A percentile compares a stretch with the other conserved stretches of the same genome.
Evolutionary conservation across 306 rosid species (phyloP).

Genomic region (cucumber (Cucumis sativus)): DNA sequence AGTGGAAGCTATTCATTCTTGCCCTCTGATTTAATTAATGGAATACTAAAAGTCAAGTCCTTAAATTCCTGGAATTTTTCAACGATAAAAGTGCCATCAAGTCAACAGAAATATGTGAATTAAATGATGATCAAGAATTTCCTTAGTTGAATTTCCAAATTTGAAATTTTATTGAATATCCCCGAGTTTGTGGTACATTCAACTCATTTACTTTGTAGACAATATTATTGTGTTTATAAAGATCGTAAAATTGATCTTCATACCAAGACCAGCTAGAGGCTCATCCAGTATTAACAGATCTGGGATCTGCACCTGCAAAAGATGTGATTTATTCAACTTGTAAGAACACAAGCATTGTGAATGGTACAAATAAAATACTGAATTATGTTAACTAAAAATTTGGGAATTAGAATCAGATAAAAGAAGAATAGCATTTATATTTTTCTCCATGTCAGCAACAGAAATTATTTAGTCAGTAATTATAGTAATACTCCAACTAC

Average conservation of each 20-base stretch:
- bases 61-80: not conserved
- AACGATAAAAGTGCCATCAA: not conserved
- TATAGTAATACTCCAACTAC: not conserved
- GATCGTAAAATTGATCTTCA: slow-evolving; percentile 11
- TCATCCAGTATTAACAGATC: slow-evolving; percentile 88
- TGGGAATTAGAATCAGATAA: not conserved
- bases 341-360: not conserved
- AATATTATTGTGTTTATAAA: not conserved
- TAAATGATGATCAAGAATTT: not conserved
- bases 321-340: not conserved
- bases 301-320: slow-evolving; percentile 74
- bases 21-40: not conserved
- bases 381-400: not conserved
- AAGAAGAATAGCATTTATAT: not conserved
- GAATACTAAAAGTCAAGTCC: not conserved
- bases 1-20: not conserved
- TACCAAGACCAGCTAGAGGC: slow-evolving; percentile 98
- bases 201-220: not conserved
- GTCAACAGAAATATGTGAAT: not conserved
- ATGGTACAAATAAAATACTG: not conserved
- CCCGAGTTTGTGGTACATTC: not conserved
- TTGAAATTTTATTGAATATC: not conserved
- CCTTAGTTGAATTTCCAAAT: not conserved
- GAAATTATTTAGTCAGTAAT: not conserved
- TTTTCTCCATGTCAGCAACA: not conserved